phyloP scores from a whole-genome alignment of 768 basidiomycete species.

The Hysterangium stoloniferum region DNA sequence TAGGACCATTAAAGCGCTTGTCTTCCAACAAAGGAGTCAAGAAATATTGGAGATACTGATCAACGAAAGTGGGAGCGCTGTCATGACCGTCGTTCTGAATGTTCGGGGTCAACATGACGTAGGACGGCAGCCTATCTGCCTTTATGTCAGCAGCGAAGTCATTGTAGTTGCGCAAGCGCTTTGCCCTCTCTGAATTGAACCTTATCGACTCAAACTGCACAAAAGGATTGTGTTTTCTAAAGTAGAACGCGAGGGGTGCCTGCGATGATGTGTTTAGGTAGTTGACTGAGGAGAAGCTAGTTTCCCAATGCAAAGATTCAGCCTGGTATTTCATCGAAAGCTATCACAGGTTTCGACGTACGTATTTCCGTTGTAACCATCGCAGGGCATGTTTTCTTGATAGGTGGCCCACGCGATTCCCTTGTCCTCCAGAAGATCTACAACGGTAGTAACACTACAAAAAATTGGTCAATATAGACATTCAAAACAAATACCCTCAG shows the following conservation, averaged over 20 bases:
- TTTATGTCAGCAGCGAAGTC: conserved; percentile 50
- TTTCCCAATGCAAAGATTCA: conserved; percentile 15
- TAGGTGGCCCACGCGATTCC: conserved; percentile 54
- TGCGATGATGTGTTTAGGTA: conserved; percentile 25
- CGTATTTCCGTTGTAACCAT: conserved; percentile 37
- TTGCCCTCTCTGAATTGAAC: conserved; percentile 31
- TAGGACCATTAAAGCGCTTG: conserved; percentile 42
- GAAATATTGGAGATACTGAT: conserved; percentile 41
- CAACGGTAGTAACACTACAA: conserved; percentile 44
- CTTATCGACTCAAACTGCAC: conserved; percentile 48
- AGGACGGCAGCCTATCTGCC: conserved; percentile 44
- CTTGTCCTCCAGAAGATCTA: conserved; percentile 52
- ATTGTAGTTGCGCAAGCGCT: conserved; percentile 51
- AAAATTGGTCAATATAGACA: not conserved
- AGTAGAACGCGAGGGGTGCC: not conserved
- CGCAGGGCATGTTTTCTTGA: conserved; percentile 49
- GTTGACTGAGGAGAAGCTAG: conserved; percentile 21
- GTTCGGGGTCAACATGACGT: conserved; percentile 58
- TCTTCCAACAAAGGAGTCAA: conserved; percentile 43
- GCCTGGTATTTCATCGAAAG: not conserved
- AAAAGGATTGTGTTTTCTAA: too few species aligned
- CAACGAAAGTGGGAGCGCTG: conserved; percentile 41
- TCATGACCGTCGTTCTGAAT: conserved; percentile 55
- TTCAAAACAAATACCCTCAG: not conserved
- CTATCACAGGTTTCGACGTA: conserved; percentile 18